Evolutionary conservation across 306 rosid genomes (phyloP).

Genomic region (Malus sieversii): DNA sequence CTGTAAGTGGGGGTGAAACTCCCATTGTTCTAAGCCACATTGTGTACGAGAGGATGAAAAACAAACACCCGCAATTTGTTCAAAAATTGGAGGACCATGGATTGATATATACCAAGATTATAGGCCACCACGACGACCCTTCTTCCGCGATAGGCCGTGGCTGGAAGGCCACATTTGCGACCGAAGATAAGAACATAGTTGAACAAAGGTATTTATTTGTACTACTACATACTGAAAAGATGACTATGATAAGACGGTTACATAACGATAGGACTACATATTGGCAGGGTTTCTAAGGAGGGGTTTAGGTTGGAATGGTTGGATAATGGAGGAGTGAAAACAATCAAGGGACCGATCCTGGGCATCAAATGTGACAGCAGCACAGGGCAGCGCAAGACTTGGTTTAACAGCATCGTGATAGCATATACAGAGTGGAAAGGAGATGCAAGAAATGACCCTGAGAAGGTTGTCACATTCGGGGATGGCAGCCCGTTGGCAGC

Average conservation of each 20-base stretch:
- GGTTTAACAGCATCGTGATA: constrained; percentile 90
- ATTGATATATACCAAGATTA: constrained; percentile 56
- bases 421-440: constrained; percentile 61
- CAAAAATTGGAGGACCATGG: constrained; percentile 58
- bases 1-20: constrained; percentile 73
- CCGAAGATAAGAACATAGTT: constrained; percentile 55
- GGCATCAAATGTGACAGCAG: constrained; percentile 51
- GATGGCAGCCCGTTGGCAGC: constrained; percentile 63
- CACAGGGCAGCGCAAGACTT: constrained; percentile 55
- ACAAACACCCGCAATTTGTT: constrained; percentile 62
- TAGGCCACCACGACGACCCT: constrained; percentile 67
- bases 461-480: constrained; percentile 76
- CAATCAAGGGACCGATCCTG: constrained; percentile 79
- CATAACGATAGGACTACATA: not conserved
- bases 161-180: constrained; percentile 85
- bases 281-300: constrained; percentile 59
- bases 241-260: no score
- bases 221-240: no score
- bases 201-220: constrained; percentile 48
- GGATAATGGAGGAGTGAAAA: constrained; percentile 66
- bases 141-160: constrained; percentile 86
- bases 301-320: constrained; percentile 84
- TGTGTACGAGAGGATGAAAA: constrained; percentile 64
- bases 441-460: constrained; percentile 49
- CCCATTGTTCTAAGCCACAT: constrained; percentile 82